These are phyloP conservation scores for Rugonectria rugulosa DNA, from an alignment of 2,329 filamentous ascomycete genomes.

Conservation along the genomic window DNA sequence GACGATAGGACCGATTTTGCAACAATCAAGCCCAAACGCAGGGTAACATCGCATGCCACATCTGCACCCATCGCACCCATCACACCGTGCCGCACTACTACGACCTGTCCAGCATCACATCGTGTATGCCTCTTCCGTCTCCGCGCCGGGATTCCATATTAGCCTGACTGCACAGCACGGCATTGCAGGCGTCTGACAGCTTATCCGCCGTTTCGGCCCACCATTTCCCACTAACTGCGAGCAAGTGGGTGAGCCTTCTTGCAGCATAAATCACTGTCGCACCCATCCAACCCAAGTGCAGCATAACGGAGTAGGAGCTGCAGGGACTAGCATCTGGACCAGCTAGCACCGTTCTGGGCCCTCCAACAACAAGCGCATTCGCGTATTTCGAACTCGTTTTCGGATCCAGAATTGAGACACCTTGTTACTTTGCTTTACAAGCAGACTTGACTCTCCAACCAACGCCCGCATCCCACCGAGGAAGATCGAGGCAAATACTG, in stretches of 20 bases:
- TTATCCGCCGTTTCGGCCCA: slow-evolving; percentile 4
- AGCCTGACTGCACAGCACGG: slow-evolving; percentile 4
- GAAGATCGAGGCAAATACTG: not conserved
- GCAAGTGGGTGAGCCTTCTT: slow-evolving; percentile 1
- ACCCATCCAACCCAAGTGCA: slow-evolving; percentile 8
- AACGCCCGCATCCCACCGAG: not conserved
- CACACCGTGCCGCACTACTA: not conserved
- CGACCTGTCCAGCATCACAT: not conserved
- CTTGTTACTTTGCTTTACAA: slow-evolving; percentile 8
- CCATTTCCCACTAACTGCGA: not conserved
- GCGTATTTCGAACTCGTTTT: slow-evolving; percentile 21
- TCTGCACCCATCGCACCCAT: not conserved
- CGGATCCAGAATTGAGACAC: slow-evolving; percentile 13
- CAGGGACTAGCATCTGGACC: slow-evolving; percentile 21
- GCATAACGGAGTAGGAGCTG: slow-evolving; percentile 4
- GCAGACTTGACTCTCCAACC: not conserved
- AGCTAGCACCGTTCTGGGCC: not conserved
- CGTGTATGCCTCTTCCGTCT: not conserved
- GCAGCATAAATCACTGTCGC: slow-evolving; percentile 10
- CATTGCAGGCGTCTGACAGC: slow-evolving; percentile 16
- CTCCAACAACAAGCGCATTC: slow-evolving; percentile 8
- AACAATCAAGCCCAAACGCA: not conserved
- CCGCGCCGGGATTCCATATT: slow-evolving; percentile 6
- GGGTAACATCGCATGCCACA: slow-evolving; percentile 5
- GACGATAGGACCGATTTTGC: not conserved